A percentile compares a stretch with the other conserved stretches of the same genome.
phyloP scores from a whole-genome alignment of 2,329 filamentous ascomycete species.

The Zelopaecilomyces penicillatus region DNA sequence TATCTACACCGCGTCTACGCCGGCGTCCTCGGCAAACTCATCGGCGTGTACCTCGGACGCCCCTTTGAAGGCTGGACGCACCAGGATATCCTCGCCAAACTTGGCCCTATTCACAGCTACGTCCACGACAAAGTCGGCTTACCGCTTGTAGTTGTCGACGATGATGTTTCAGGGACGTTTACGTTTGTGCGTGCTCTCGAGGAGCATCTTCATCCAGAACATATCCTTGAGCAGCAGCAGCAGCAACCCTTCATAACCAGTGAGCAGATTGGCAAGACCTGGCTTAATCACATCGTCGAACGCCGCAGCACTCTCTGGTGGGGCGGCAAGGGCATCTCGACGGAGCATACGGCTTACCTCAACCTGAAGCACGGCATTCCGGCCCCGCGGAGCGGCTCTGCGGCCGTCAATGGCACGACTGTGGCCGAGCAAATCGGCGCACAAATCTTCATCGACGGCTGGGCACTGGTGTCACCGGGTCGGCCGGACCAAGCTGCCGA shows the following conservation, averaged over 20 bases:
- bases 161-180: constrained; percentile 28
- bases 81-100: constrained; percentile 19
- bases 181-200: constrained; percentile 27
- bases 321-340: constrained; percentile 29
- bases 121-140: constrained; percentile 20
- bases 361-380: constrained; percentile 28
- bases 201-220: constrained; percentile 15
- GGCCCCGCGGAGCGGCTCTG: constrained; percentile 23
- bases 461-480: constrained; percentile 24
- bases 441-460: constrained; percentile 32
- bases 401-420: constrained; percentile 7
- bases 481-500: constrained; percentile 21
- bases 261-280: constrained; percentile 10
- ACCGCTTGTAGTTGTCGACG: constrained; percentile 24
- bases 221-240: constrained; percentile 1
- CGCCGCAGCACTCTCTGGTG: constrained; percentile 27
- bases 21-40: constrained; percentile 30
- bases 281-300: constrained; percentile 11
- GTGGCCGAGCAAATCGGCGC: constrained; percentile 29
- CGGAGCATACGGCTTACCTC: constrained; percentile 29
- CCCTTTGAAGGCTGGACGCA: constrained; percentile 31
- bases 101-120: constrained; percentile 24
- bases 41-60: constrained; percentile 29
- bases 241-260: constrained; percentile 1
- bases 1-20: constrained; percentile 28